Base-by-base conservation (phyloP, 2,329 filamentous ascomycete species). In the Exophiala oligosperma region DNA sequence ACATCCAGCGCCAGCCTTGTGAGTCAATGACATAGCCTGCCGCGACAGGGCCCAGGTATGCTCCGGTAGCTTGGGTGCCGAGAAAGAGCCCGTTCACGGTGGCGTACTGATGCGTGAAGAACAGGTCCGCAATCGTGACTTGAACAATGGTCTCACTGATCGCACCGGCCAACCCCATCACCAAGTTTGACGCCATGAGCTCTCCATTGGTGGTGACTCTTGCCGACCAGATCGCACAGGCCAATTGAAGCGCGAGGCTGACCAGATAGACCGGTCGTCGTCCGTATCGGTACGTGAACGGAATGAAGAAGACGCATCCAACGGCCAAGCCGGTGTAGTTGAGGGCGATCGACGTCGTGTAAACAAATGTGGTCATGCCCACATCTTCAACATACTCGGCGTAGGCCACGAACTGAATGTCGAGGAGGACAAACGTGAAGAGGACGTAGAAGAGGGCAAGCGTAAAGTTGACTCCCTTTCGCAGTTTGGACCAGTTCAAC, bases 1-100 rank as follows among this genome's bases (percentile, higher is more conserved):
- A 76, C 7, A 71, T 72, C 67, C 67, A 73, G n/a, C 71, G 64
- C 70, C 72, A 75, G 9, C 72, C 69, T 54, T 74, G 68, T 11
- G 47, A 46, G 8, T 64, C 68, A 9, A 67, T 70, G 40, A 72
- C 67, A 3, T 65, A 61, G 1, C 71, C 72, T 9, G 70, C 68
- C 11, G 69, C 70, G 57, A 73, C 70, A 3, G 71, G 71, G 0
- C 66, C 67, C 2, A 73, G 59, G 41, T 14, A 46, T 1, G 26
- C 21, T 14, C 43, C 43, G 8, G 26, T 46, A 4, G 21, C 24
- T 8, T 24, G 12, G 17, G 14, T 24, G 1, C 8, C 26, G 4
- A 46, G 2, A 5, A 24, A 46, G 21, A 14, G 5, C 2, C 21
- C 43, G 24, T 46, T 46, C n/a, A n/a, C 26, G 4, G 21, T 46